Percentiles rank a stretch among this genome's conserved stretches.
Conservation (phyloP, 78 protist genomes). For the Fonticula alba region DNA sequence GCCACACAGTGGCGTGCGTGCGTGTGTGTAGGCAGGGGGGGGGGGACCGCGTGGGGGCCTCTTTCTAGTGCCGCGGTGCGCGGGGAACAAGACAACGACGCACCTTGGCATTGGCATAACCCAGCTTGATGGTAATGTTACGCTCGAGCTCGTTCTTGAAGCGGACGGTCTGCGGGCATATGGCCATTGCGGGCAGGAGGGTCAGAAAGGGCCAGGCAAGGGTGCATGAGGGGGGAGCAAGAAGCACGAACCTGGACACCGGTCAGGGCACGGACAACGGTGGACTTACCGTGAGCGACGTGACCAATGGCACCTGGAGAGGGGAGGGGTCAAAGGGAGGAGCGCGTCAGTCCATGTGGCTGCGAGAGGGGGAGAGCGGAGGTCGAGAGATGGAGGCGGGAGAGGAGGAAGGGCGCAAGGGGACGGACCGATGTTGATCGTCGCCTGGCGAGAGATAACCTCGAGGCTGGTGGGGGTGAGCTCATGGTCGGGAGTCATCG, state of each 20-base stretch:
- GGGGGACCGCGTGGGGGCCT: neutral
- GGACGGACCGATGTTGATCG: slow-evolving; percentile 89
- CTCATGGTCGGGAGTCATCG: no score
- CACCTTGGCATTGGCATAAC: slow-evolving; percentile 99
- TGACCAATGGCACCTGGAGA: slow-evolving; percentile 89
- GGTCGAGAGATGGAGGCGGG: neutral
- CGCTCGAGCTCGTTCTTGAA: slow-evolving; percentile 92
- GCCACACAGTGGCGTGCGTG: no score
- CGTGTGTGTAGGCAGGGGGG: no score
- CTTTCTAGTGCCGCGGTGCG: neutral
- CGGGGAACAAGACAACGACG: neutral
- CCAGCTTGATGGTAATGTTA: slow-evolving; percentile 98
- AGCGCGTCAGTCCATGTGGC: neutral
- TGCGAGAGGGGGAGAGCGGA: neutral
- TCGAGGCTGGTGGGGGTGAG: slow-evolving; percentile 72
- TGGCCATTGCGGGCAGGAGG: neutral
- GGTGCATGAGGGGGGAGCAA: neutral
- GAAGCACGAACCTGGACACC: slow-evolving; percentile 53
- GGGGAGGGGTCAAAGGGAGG: neutral
- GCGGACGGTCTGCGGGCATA: slow-evolving; percentile 50
- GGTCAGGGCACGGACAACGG: slow-evolving; percentile 95
- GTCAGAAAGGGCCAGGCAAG: no score
- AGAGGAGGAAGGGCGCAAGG: neutral
- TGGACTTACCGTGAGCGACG: slow-evolving; percentile 99
- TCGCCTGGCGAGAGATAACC: slow-evolving; percentile 94